These are phyloP conservation scores for Metarhizium rileyi DNA, from an alignment of 2,329 filamentous ascomycete species.

Conservation along the genomic window DNA sequence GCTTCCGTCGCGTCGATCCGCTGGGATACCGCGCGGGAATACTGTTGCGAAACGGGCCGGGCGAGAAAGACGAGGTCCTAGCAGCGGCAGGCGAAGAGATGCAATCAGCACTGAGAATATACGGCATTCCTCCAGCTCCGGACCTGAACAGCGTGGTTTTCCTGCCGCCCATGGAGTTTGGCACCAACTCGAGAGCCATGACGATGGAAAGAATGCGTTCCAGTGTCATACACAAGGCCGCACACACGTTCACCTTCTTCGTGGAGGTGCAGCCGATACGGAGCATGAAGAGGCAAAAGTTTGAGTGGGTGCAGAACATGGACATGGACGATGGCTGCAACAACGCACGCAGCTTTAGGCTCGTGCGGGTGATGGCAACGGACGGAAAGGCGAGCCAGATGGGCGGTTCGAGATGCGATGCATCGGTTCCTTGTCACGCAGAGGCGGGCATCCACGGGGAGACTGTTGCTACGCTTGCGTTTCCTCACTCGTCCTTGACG, in stretches of 20 bases:
- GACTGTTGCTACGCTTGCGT: not conserved
- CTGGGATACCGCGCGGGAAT: not conserved
- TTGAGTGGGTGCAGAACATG: not conserved
- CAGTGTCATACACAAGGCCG: not conserved
- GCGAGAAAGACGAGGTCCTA: not conserved
- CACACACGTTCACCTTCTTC: not conserved
- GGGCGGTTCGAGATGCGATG: not conserved
- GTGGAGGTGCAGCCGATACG: not conserved
- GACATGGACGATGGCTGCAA: not conserved
- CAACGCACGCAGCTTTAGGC: not conserved
- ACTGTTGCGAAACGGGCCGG: not conserved
- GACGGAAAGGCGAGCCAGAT: not conserved
- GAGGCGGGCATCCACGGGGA: not conserved
- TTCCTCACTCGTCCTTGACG: not conserved
- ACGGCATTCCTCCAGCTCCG: not conserved
- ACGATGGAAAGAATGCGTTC: not conserved
- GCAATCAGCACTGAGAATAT: not conserved
- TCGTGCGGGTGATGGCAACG: not conserved
- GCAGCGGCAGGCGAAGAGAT: conserved; percentile 1
- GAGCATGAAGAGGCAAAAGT: not conserved
- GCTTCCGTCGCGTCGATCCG: not conserved
- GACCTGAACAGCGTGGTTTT: not conserved
- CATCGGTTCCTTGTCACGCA: not conserved
- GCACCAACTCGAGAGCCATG: conserved; percentile 3
- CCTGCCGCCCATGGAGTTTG: not conserved